These are phyloP conservation scores for Eucommia ulmoides DNA, from an alignment of 257 asterid species.

Conservation along the genomic window DNA sequence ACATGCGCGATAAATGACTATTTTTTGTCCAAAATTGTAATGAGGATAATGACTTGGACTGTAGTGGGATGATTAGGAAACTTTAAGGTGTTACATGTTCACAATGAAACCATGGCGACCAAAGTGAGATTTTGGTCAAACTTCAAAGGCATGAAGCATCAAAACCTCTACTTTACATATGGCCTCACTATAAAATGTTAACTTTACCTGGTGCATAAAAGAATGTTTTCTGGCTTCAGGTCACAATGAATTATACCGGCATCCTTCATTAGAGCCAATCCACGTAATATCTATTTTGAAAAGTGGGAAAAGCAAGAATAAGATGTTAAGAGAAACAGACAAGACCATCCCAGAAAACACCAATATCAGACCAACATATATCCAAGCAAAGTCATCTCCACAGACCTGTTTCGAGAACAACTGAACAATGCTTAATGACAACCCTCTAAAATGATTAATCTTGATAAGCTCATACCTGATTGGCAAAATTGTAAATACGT, in stretches of 20 bases:
- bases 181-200: constrained; percentile 17
- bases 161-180: no score
- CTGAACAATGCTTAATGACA: constrained; percentile 89
- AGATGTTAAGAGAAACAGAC: constrained; percentile 12
- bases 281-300: constrained; percentile 56
- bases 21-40: no score
- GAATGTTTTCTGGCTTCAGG: constrained; percentile 97
- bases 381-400: constrained; percentile 12
- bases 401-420: constrained; percentile 94
- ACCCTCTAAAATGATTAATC: constrained; percentile 82
- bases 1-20: no score
- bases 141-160: no score
- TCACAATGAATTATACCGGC: constrained; percentile 98
- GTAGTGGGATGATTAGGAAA: no score
- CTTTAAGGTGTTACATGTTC: no score
- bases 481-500: not conserved
- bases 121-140: no score
- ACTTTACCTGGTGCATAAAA: constrained; percentile 82
- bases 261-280: constrained; percentile 86
- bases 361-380: constrained; percentile 9
- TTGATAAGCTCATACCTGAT: constrained; percentile 91
- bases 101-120: no score
- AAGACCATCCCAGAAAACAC: constrained; percentile 11
- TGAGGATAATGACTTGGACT: no score
- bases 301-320: constrained; percentile 6